Conservation (phyloP, 1,284 basidiomycete species). For the Veloboletus limbatus region DNA sequence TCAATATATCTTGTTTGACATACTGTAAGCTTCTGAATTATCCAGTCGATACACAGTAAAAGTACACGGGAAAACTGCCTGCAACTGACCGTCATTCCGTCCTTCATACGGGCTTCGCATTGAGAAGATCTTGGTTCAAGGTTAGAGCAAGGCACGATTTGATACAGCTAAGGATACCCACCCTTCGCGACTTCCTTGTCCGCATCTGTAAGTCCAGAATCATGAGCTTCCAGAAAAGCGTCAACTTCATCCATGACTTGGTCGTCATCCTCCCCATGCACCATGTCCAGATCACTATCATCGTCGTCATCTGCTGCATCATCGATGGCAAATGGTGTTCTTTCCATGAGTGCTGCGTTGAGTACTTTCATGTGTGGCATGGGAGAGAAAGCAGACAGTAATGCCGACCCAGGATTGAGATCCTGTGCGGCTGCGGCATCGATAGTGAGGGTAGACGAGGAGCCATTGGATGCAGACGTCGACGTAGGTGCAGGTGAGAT, state of each 20-base stretch:
- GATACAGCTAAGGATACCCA: conserved; percentile 29
- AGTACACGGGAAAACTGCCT: conserved; percentile 15
- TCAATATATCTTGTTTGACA: conserved; percentile 10
- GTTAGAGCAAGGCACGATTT: not conserved
- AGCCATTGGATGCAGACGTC: conserved; percentile 29
- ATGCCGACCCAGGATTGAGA: conserved; percentile 29
- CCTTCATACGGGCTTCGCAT: conserved; percentile 54
- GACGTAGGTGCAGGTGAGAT: conserved; percentile 65
- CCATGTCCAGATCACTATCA: conserved; percentile 65
- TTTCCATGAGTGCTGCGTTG: conserved; percentile 81
- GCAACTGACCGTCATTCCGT: not conserved
- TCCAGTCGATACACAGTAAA: conserved; percentile 16
- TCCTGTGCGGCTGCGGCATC: conserved; percentile 30
- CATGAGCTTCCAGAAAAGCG: conserved; percentile 89
- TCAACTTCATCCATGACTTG: conserved; percentile 91
- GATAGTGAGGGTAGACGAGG: conserved; percentile 43
- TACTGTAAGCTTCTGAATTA: conserved; percentile 5
- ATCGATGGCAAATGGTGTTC: conserved; percentile 92
- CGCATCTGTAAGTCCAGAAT: conserved; percentile 80
- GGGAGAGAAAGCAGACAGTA: conserved; percentile 45
- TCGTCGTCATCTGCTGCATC: conserved; percentile 76
- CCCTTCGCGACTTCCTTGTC: conserved; percentile 83
- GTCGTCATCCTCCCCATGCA: conserved; percentile 66
- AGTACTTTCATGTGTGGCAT: conserved; percentile 73
- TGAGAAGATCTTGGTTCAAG: conserved; percentile 51